Evolutionary conservation across 371 early-diverging fungal genomes (phyloP).

Genomic region (Quaeritorhiza haematococci): DNA sequence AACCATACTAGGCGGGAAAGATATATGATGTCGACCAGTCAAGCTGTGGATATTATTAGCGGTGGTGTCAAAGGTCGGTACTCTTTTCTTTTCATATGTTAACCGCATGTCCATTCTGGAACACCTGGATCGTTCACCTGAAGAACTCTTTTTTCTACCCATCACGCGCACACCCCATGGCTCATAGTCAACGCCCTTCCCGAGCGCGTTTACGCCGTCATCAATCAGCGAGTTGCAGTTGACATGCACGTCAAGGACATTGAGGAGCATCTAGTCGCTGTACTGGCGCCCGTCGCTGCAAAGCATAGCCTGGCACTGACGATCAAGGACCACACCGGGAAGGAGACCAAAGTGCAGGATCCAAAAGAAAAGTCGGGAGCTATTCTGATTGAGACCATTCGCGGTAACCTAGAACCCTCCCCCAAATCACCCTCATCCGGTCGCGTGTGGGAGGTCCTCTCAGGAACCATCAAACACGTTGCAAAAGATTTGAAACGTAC

Average conservation of each 20-base stretch:
- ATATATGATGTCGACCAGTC: background rate
- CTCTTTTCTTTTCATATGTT: too few species aligned
- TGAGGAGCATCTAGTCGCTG: background rate
- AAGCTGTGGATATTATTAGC: background rate
- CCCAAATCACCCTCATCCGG: background rate
- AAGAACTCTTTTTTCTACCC: too few species aligned
- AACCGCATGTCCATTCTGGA: too few species aligned
- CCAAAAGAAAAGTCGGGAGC: background rate
- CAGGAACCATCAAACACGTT: background rate
- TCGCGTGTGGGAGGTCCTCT: background rate
- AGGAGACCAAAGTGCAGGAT: background rate
- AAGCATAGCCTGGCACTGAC: too few species aligned
- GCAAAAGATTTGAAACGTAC: too few species aligned
- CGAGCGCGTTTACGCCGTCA: background rate
- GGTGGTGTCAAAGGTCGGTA: background rate
- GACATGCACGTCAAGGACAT: background rate
- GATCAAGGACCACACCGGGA: background rate
- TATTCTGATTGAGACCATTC: background rate
- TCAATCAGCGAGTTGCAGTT: background rate
- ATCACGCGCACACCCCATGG: too few species aligned
- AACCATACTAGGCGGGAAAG: background rate
- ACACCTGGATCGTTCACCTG: too few species aligned
- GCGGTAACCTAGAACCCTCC: background rate
- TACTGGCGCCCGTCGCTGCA: background rate
- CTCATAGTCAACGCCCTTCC: background rate